A percentile compares a stretch with the other conserved stretches of the same genome.
phyloP scores from a whole-genome alignment of 768 basidiomycete species.

The Tricholoma sp. region DNA sequence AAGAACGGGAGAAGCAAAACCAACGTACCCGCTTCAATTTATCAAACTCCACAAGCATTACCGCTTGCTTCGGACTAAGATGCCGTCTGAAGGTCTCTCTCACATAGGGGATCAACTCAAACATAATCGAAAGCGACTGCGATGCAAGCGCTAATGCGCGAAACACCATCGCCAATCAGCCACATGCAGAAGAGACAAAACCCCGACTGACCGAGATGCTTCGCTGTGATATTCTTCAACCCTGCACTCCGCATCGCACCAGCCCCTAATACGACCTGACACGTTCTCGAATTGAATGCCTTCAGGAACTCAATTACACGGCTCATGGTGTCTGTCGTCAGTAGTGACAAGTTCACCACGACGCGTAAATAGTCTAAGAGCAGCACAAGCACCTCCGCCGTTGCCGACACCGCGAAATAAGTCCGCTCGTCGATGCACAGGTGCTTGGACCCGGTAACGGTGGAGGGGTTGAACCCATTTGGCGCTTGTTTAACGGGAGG shows the following conservation, averaged over 20 bases:
- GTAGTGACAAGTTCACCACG: constrained; percentile 79
- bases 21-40: constrained; percentile 85
- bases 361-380: constrained; percentile 84
- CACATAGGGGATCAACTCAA: constrained; percentile 91
- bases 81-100: constrained; percentile 93
- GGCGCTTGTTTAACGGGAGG: neutral
- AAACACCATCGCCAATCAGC: neutral
- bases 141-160: constrained; percentile 75
- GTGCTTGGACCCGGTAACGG: constrained; percentile 43
- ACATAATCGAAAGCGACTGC: constrained; percentile 91
- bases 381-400: constrained; percentile 64
- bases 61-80: constrained; percentile 89
- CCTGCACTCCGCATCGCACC: constrained; percentile 99
- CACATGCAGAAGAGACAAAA: constrained; percentile 1
- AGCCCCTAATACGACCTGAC: constrained; percentile 96
- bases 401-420: constrained; percentile 86
- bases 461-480: constrained; percentile 2
- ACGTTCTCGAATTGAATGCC: constrained; percentile 96
- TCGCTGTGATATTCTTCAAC: constrained; percentile 96
- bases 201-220: constrained; percentile 74
- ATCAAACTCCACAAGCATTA: constrained; percentile 97
- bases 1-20: constrained; percentile 2
- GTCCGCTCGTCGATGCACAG: constrained; percentile 76
- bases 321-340: constrained; percentile 95
- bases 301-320: constrained; percentile 94